Base-by-base conservation (phyloP, 495 filamentous ascomycete genomes). In the Paragyromitra xinjiangensis region DNA sequence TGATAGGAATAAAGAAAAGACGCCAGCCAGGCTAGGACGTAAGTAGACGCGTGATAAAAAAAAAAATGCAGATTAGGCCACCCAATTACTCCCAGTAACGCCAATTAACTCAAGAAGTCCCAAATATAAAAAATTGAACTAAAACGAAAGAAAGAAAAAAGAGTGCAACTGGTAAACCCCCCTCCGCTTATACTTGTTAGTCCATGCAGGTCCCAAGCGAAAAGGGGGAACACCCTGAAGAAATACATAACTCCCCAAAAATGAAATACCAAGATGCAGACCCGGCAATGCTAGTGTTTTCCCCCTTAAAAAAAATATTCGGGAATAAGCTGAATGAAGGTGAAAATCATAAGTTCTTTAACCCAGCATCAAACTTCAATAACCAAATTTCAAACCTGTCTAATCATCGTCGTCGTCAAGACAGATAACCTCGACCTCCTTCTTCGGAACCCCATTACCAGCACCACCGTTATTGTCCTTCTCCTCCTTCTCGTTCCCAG, bases 401-500 rank as follows among this genome's bases (percentile, higher is more conserved):
- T 73, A 77, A 51, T 77, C 74, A 34, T 76, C 73, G 7, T 76
- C 73, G 73, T 80, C 79, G 42, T 81, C 78, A 26, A 81, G 51
- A 63, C 78, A 81, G 22, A 81, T 81, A 34, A 81, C 34, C 53
- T 81, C 79, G 42, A 81, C 64, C 16, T 78, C 68, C 26, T 74
- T 80, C 37, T 64, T 65, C 26, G 53, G 12, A 42, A 45, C 77
- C n/a, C 48, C 44, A 26, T 59, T 26, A 51, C 64, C 29, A 40
- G 14, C 24, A n/a, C 62, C 53, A 63, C 39, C 44, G 14, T 34
- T 66, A 53, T 45, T 66, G 5, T 64, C 50, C 24, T 71, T 55
- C 44, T 78, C 67, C 9, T 50, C 67, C n/a, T 73, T 79, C 24
- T 66, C 77, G 16, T 61, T 61, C 7, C 48, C 40, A 4, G 59